Evolutionary conservation across 2,329 filamentous ascomycete genomes (phyloP).

Genomic region (Leptographium flavum): DNA sequence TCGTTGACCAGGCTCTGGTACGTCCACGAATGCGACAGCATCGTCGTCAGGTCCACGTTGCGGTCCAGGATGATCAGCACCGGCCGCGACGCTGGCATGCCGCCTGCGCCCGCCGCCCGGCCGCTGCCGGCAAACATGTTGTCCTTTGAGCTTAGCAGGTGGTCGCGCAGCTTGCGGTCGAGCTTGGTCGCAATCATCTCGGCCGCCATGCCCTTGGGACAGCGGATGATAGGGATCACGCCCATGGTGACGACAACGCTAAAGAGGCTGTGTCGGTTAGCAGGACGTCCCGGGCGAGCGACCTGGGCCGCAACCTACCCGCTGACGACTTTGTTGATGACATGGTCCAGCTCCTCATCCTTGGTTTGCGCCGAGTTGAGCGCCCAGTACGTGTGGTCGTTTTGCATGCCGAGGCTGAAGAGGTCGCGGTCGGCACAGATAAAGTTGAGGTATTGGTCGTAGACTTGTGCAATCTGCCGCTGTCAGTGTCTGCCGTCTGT

Average conservation of each 20-base stretch:
- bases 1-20: constrained; percentile 73
- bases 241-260: constrained; percentile 98
- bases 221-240: constrained; percentile 88
- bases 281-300: background rate
- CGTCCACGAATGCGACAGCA: constrained; percentile 86
- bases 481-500: background rate
- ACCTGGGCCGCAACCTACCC: constrained; percentile 26
- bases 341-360: constrained; percentile 75
- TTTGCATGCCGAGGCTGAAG: constrained; percentile 86
- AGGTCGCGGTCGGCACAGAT: constrained; percentile 90
- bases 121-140: constrained; percentile 69
- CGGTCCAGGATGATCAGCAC: constrained; percentile 89
- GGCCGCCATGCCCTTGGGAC: constrained; percentile 81
- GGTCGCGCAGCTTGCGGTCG: constrained; percentile 88
- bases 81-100: constrained; percentile 61
- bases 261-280: constrained; percentile 42
- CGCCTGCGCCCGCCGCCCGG: constrained; percentile 40
- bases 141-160: constrained; percentile 94
- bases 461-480: constrained; percentile 70
- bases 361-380: constrained; percentile 85
- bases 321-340: constrained; percentile 84
- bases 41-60: constrained; percentile 89
- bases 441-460: constrained; percentile 95
- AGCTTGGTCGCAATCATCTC: constrained; percentile 91
- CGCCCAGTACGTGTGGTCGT: constrained; percentile 85